phyloP scores from a whole-genome alignment of 2,329 filamentous ascomycete genomes.

The Claviceps monticola region DNA sequence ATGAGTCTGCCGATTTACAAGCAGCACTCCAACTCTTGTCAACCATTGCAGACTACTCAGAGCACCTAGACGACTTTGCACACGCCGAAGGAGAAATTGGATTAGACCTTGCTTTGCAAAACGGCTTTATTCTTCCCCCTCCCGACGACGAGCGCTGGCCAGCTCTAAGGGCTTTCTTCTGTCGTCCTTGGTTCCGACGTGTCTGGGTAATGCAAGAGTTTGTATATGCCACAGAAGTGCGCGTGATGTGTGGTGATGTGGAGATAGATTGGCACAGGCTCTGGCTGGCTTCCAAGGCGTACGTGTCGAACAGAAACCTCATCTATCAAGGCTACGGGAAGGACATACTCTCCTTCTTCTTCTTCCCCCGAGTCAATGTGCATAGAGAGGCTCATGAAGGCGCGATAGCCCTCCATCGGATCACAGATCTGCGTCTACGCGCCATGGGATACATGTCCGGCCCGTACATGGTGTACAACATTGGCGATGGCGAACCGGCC shows the following conservation, averaged over 20 bases:
- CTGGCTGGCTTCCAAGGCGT: constrained; percentile 7
- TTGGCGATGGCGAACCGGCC: neutral
- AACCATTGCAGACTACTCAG: constrained; percentile 5
- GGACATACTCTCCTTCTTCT: neutral
- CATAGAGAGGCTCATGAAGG: constrained; percentile 6
- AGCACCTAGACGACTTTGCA: constrained; percentile 3
- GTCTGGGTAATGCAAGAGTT: constrained; percentile 9
- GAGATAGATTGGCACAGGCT: constrained; percentile 6
- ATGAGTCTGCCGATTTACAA: constrained; percentile 2
- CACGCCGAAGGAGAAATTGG: constrained; percentile 5
- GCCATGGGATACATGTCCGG: constrained; percentile 6
- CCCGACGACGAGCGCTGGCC: constrained; percentile 4
- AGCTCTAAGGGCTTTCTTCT: constrained; percentile 5
- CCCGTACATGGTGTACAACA: constrained; percentile 5
- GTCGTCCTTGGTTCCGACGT: constrained; percentile 8
- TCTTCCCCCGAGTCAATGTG: neutral
- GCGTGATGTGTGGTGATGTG: constrained; percentile 5
- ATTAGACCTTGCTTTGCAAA: constrained; percentile 1
- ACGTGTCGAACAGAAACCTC: constrained; percentile 5
- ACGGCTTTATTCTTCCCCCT: constrained; percentile 4
- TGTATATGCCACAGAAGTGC: constrained; percentile 5
- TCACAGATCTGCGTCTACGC: constrained; percentile 5
- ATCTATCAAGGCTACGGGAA: constrained; percentile 3
- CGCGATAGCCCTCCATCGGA: constrained; percentile 1
- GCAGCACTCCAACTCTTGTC: constrained; percentile 2